Evolutionary conservation across 345 rosid species (phyloP).

Genomic region (Brassica incana): DNA sequence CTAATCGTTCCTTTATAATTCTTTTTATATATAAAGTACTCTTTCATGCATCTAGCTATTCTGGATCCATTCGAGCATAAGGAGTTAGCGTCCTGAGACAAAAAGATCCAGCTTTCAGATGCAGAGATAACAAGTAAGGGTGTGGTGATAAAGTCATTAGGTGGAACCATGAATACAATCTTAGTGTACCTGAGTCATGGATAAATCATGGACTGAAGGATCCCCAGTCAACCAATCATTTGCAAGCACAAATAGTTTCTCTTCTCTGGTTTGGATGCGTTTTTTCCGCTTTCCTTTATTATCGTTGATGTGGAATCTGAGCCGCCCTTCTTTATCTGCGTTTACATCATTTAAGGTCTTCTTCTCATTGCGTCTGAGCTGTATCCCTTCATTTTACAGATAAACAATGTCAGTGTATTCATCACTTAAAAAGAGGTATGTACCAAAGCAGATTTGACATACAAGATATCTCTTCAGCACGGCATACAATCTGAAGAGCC

Average conservation of each 20-base stretch:
- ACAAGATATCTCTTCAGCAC: slow-evolving; percentile 93
- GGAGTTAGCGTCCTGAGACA: slow-evolving; percentile 77
- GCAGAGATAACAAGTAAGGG: slow-evolving; percentile 28
- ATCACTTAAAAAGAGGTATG: not conserved
- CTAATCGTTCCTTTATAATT: slow-evolving; percentile 76
- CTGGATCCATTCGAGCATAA: slow-evolving; percentile 79
- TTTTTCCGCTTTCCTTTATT: slow-evolving; percentile 85
- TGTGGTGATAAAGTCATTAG: slow-evolving; percentile 7
- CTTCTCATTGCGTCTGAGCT: slow-evolving; percentile 95
- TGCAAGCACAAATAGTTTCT: slow-evolving; percentile 83
- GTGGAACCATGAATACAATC: slow-evolving; percentile 3
- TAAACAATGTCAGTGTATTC: slow-evolving; percentile 21
- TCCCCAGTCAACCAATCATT: slow-evolving; percentile 97
- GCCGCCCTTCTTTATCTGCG: slow-evolving; percentile 74
- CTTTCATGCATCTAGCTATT: slow-evolving; percentile 94
- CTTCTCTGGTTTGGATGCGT: slow-evolving; percentile 92
- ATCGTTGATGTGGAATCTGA: slow-evolving; percentile 79
- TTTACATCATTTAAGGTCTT: slow-evolving; percentile 87
- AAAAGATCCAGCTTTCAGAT: slow-evolving; percentile 26
- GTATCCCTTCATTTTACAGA: slow-evolving; percentile 84
- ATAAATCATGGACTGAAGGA: slow-evolving; percentile 83
- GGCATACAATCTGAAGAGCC: slow-evolving; percentile 70
- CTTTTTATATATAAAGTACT: slow-evolving; percentile 78
- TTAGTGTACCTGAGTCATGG: slow-evolving; percentile 76
- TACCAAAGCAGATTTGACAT: slow-evolving; percentile 39